Base-by-base conservation (phyloP, 129 eudicot species). In the Calendula officinalis region DNA sequence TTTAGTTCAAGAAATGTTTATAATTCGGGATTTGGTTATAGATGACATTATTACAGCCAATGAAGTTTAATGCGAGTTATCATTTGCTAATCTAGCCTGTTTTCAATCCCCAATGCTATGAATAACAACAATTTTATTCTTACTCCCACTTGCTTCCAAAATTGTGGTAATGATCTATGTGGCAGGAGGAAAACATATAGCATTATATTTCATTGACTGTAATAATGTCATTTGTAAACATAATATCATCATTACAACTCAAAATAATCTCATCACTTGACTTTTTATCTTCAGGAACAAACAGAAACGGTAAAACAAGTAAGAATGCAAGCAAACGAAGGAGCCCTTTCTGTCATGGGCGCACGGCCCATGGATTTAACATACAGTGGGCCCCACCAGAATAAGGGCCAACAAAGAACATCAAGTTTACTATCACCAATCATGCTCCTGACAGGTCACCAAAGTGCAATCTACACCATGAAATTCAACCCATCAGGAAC, bases 401-500 rank as follows among this genome's bases (percentile, higher is more conserved):
- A 53, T 42, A 71, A 0, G 56, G 96, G 83, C 37, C 86, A 81
- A 65, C 89, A 82, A 68, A 69, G 90, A 66, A 87, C 83, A 7
- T 87, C 97, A 62, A 80, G 84, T 70, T 71, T 92, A 65, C 81
- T 88, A 71, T 86, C 98, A 39, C 98, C 96, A 49, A 88, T 92
- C 79, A 92, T 87, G 95, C 39, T 91, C 68, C 80, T 91, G 33
- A 16, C 94, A 0, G 95, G 97, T 6, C 95, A 91, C 66, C 97
- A 87, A 62, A 91, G 97, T 74, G 95, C 87, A 4, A 44, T 91
- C 62, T 91, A 87, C 72, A 79, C 95, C 17, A 60, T 91, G 86
- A 91, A 91, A 75, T 91, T 86, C 60, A 91, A 91, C 66, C 97
- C 97, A 14, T 62, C 82, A n/a, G 95, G 97, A 61, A 91, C 83